A percentile compares a stretch with the other conserved stretches of the same genome.
Conservation (phyloP, 768 basidiomycete species). For the Trametes gibbosa region DNA sequence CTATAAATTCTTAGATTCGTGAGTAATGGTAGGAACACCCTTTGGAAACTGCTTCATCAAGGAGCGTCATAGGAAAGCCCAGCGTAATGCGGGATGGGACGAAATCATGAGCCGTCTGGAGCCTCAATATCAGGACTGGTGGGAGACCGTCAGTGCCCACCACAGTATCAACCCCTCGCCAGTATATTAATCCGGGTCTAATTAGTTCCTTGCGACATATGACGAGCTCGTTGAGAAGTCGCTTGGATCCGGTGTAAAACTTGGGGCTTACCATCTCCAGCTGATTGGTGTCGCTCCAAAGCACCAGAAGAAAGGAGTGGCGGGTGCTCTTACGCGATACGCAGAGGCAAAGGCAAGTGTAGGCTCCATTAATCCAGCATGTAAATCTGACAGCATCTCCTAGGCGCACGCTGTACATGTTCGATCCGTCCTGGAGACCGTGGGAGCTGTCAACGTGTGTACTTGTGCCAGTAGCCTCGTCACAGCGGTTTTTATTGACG, state of each 20-base stretch:
- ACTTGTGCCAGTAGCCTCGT: too few species aligned
- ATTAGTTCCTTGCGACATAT: background rate
- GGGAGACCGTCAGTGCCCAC: background rate
- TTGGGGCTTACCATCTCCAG: slow-evolving; percentile 15
- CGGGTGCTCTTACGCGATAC: slow-evolving; percentile 1
- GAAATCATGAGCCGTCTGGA: slow-evolving; percentile 4
- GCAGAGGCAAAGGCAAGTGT: slow-evolving; percentile 12
- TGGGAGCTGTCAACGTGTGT: background rate
- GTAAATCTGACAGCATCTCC: background rate
- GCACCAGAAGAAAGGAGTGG: slow-evolving; percentile 12
- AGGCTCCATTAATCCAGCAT: background rate
- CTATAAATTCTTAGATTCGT: slow-evolving; percentile 8
- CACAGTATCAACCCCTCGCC: background rate
- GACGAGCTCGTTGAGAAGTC: slow-evolving; percentile 5
- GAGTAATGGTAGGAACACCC: background rate
- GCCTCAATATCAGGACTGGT: slow-evolving; percentile 2
- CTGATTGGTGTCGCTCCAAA: slow-evolving; percentile 10
- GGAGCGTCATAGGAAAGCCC: slow-evolving; percentile 3
- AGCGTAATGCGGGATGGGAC: slow-evolving; percentile 16
- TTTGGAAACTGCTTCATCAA: too few species aligned
- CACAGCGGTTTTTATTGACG: background rate
- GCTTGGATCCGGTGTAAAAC: slow-evolving; percentile 13
- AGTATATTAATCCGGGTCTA: too few species aligned
- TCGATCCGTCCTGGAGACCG: background rate
- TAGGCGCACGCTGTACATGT: background rate